A percentile compares a stretch with the other conserved stretches of the same genome.
phyloP scores from a whole-genome alignment of 805 yeast species.

The Saccharomyces kudriavzevii region DNA sequence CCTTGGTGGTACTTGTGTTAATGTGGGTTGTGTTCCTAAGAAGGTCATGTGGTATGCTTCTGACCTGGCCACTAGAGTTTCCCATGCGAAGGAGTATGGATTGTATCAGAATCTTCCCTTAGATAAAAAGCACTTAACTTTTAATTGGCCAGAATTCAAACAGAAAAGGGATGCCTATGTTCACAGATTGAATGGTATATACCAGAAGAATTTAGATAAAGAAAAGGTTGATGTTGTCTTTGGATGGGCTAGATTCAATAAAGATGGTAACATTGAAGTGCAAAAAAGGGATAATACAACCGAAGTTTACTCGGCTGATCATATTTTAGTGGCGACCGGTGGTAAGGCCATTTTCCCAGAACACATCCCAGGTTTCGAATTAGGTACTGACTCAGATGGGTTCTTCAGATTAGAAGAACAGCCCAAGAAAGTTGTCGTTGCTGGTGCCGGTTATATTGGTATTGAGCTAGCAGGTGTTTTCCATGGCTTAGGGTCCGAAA shows the following conservation, averaged over 20 bases:
- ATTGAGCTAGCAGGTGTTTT: slow-evolving; percentile 93
- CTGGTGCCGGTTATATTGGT: slow-evolving; percentile 98
- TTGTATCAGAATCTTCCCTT: slow-evolving; percentile 50
- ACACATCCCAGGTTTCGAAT: slow-evolving; percentile 71
- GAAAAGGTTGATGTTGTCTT: slow-evolving; percentile 83
- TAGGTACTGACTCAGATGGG: slow-evolving; percentile 83
- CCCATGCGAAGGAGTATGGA: slow-evolving; percentile 77
- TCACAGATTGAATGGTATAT: slow-evolving; percentile 81
- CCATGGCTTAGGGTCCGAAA: slow-evolving; percentile 76
- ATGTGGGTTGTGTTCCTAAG: slow-evolving; percentile 98
- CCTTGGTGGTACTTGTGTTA: slow-evolving; percentile 97
- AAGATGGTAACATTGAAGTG: slow-evolving; percentile 73
- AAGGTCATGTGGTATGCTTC: slow-evolving; percentile 98
- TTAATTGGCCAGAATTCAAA: slow-evolving; percentile 79
- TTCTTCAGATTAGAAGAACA: slow-evolving; percentile 74
- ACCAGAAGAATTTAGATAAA: slow-evolving; percentile 74
- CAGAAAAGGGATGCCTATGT: slow-evolving; percentile 89
- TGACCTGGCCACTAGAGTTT: slow-evolving; percentile 69
- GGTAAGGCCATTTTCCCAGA: slow-evolving; percentile 68
- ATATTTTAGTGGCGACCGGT: slow-evolving; percentile 86
- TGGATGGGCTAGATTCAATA: slow-evolving; percentile 77
- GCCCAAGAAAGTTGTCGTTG: slow-evolving; percentile 88
- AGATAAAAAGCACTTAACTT: slow-evolving; percentile 46
- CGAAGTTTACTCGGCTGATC: slow-evolving; percentile 65
- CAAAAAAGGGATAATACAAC: slow-evolving; percentile 52